Conservation (phyloP, 1,139 yeast species). For the Debaryomyces subglobosus region DNA sequence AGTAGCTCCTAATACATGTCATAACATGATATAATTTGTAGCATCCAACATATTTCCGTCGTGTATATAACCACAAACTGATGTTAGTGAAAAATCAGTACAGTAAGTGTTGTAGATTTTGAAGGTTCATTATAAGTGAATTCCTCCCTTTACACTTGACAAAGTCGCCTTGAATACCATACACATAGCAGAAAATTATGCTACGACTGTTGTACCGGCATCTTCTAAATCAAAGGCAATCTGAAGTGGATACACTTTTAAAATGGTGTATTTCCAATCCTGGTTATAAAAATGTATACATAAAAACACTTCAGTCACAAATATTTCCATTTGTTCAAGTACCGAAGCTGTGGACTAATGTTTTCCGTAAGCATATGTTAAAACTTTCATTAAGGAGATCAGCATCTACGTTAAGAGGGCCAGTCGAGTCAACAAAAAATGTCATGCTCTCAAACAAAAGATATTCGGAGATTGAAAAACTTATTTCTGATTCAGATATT, state of each 20-base stretch:
- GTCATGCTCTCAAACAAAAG: conserved; percentile 1
- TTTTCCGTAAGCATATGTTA: background rate
- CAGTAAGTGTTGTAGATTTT: background rate
- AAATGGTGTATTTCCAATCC: conserved; percentile 11
- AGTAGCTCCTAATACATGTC: background rate
- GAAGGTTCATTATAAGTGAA: conserved; percentile 12
- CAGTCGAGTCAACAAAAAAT: background rate
- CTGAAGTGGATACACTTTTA: conserved; percentile 8
- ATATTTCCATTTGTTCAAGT: conserved; percentile 5
- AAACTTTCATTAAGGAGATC: background rate
- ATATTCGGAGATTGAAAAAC: conserved; percentile 18
- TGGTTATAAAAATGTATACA: conserved; percentile 9
- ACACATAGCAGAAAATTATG: conserved; percentile 6
- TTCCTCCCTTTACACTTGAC: background rate
- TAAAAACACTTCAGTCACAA: conserved; percentile 10
- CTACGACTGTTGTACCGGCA: conserved; percentile 10
- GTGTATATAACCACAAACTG: conserved; percentile 1
- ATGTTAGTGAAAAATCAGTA: conserved; percentile 3
- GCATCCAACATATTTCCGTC: conserved; percentile 10
- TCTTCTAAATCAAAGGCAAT: conserved; percentile 4
- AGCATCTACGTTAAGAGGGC: background rate
- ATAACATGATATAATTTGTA: background rate
- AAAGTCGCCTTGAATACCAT: background rate
- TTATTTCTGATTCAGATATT: conserved; percentile 16
- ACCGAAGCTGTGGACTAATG: background rate